These are phyloP conservation scores for Paulownia fortunei DNA, from an alignment of 257 asterid species.

Conservation along the genomic window DNA sequence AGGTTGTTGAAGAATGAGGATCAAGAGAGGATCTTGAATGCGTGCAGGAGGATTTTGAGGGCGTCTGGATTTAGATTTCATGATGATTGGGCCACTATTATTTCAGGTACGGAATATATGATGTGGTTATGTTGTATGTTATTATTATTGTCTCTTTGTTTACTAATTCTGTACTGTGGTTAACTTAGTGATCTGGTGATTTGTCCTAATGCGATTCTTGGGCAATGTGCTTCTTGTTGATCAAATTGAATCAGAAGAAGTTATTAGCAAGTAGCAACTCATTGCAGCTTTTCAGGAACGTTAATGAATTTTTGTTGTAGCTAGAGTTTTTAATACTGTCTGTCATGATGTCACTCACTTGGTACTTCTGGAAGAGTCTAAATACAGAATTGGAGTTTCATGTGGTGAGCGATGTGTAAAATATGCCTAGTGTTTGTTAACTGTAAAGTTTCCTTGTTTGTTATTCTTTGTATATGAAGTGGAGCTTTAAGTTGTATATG, in stretches of 20 bases:
- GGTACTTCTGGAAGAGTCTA: slow-evolving; percentile 1
- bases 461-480: background rate
- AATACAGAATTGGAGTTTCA: background rate
- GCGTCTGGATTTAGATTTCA: slow-evolving; percentile 73
- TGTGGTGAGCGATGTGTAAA: background rate
- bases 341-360: background rate
- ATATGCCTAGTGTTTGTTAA: background rate
- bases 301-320: background rate
- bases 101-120: slow-evolving; percentile 64
- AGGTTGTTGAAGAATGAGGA: slow-evolving; percentile 69
- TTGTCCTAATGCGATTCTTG: background rate
- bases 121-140: slow-evolving; percentile 8
- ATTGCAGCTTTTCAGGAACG: background rate
- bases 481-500: slow-evolving; percentile 9
- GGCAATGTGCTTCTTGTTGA: background rate
- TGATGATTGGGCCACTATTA: slow-evolving; percentile 89
- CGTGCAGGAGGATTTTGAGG: slow-evolving; percentile 65
- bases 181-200: background rate
- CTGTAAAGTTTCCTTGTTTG: background rate
- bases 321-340: background rate
- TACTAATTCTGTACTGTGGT: background rate
- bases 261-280: background rate
- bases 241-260: slow-evolving; percentile 8
- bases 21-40: slow-evolving; percentile 76
- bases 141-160: slow-evolving; percentile 1